phyloP scores from a whole-genome alignment of 176 grass and related monocot species.

The Musa troglodytarum region DNA sequence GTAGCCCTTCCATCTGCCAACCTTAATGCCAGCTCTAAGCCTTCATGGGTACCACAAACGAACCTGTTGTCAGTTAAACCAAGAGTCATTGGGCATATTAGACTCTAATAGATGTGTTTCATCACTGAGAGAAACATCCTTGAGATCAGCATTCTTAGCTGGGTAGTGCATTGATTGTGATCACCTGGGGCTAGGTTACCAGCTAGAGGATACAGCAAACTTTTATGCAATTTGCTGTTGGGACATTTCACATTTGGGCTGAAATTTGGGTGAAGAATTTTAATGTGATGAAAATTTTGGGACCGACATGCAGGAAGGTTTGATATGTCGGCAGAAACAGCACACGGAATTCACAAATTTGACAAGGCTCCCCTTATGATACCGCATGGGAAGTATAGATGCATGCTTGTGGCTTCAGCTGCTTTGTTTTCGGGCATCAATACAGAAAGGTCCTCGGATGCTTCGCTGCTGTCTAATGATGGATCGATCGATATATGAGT shows the following conservation, averaged over 20 bases:
- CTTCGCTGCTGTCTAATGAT: slow-evolving; percentile 33
- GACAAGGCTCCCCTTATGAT: slow-evolving; percentile 84
- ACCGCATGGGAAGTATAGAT: slow-evolving; percentile 80
- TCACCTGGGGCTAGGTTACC: neutral
- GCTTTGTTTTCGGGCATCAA: slow-evolving; percentile 37
- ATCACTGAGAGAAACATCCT: neutral
- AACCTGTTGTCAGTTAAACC: slow-evolving; percentile 6
- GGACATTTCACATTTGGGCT: neutral
- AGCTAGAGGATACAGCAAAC: neutral
- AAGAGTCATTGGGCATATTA: neutral
- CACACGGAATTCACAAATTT: slow-evolving; percentile 68
- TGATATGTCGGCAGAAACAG: slow-evolving; percentile 82
- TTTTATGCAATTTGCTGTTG: neutral
- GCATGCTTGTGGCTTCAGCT: slow-evolving; percentile 69
- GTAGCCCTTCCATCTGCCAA: neutral
- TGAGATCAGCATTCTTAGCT: neutral
- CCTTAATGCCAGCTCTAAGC: neutral
- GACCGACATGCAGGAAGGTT: slow-evolving; percentile 85
- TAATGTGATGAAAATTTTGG: neutral
- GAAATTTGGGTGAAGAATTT: neutral
- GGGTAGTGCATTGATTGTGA: neutral
- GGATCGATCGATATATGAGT: slow-evolving; percentile 66
- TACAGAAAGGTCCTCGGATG: neutral
- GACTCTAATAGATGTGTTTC: neutral
- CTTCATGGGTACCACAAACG: slow-evolving; percentile 18